These are phyloP conservation scores for Cruciata laevipes DNA, from an alignment of 257 asterid species.

Conservation along the genomic window DNA sequence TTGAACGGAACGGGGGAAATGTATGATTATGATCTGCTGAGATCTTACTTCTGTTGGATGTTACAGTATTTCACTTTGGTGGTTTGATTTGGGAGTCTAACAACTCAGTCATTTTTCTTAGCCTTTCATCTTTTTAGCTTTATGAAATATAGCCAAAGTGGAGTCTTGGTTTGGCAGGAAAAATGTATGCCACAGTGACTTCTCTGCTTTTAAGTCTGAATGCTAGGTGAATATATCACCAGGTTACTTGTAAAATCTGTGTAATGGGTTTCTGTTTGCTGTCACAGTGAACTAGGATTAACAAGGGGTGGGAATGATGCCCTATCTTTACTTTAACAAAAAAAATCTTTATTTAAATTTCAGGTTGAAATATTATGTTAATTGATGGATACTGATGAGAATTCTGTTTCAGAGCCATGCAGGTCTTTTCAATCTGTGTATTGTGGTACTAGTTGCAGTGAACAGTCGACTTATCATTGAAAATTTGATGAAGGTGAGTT, in stretches of 20 bases:
- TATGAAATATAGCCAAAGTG: not conserved
- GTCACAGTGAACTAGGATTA: not conserved
- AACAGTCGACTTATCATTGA: conserved; percentile 96
- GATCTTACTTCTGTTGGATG: not conserved
- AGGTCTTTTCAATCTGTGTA: conserved; percentile 94
- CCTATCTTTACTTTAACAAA: not conserved
- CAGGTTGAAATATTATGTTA: not conserved
- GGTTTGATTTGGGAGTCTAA: not conserved
- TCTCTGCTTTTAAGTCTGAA: not conserved
- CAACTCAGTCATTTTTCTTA: not conserved
- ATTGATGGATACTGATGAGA: conserved; percentile 22
- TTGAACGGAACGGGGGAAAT: not conserved
- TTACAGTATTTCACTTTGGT: not conserved
- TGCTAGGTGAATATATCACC: not conserved
- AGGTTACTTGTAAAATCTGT: too few species aligned
- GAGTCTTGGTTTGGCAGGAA: not conserved
- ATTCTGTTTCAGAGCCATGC: conserved; percentile 89
- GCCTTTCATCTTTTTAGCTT: not conserved
- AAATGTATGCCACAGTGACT: not conserved
- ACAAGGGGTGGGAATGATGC: not conserved
- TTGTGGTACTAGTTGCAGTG: conserved; percentile 98
- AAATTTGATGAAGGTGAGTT: conserved; percentile 87
- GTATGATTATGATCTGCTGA: not conserved
- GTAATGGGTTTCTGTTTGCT: not conserved
- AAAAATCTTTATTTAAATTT: not conserved